phyloP scores from a whole-genome alignment of 768 basidiomycete species.

The Suillus variegatus region DNA sequence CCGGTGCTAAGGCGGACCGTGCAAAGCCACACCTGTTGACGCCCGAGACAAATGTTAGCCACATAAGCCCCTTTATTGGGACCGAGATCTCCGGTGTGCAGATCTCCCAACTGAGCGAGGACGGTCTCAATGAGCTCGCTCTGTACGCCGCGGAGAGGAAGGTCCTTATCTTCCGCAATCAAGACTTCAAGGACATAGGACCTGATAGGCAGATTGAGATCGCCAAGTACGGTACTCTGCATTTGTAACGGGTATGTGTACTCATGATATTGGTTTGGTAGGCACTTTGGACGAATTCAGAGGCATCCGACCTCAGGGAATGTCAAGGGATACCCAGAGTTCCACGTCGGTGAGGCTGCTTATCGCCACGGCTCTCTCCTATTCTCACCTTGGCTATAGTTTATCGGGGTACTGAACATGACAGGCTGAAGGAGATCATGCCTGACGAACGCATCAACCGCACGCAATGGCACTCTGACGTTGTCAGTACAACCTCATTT shows the following conservation, averaged over 20 bases:
- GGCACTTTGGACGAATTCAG: slow-evolving; percentile 49
- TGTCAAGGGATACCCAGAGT: slow-evolving; percentile 56
- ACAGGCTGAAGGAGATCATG: slow-evolving; percentile 44
- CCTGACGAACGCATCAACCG: slow-evolving; percentile 42
- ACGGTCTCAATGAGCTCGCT: slow-evolving; percentile 56
- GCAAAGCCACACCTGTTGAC: slow-evolving; percentile 52
- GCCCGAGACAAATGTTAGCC: slow-evolving; percentile 35
- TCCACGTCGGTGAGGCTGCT: slow-evolving; percentile 51
- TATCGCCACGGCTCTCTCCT: not conserved
- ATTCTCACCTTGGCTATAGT: slow-evolving; percentile 30
- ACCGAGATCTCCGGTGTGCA: slow-evolving; percentile 54
- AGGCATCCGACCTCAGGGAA: slow-evolving; percentile 51
- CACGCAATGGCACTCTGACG: slow-evolving; percentile 57
- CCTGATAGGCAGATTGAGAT: slow-evolving; percentile 55
- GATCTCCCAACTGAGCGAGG: slow-evolving; percentile 50
- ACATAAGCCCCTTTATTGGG: slow-evolving; percentile 54
- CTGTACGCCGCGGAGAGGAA: slow-evolving; percentile 54
- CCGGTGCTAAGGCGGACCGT: slow-evolving; percentile 49
- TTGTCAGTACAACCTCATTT: slow-evolving; percentile 33
- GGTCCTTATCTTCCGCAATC: slow-evolving; percentile 57
- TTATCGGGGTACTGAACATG: slow-evolving; percentile 49
- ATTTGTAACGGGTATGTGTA: not conserved
- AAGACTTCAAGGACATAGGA: slow-evolving; percentile 60
- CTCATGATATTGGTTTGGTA: slow-evolving; percentile 13
- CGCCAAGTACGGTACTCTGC: slow-evolving; percentile 33